Percentiles rank a stretch among this genome's conserved stretches.
Evolutionary conservation across 2,329 filamentous ascomycete species (phyloP).

Genomic region (Penicillium sp.): DNA sequence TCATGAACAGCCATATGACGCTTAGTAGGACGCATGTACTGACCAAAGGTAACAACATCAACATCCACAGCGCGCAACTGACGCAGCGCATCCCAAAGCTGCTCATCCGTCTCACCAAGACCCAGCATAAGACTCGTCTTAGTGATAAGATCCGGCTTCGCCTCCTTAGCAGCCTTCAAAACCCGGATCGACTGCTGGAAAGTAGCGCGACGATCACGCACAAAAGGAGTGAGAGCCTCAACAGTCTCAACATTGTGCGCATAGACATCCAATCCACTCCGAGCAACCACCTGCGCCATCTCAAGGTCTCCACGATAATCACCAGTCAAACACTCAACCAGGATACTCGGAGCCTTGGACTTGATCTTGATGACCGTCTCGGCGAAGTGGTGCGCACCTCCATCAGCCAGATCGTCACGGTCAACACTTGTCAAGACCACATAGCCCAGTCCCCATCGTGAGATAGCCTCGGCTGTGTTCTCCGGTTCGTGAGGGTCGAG

Average conservation of each 20-base stretch:
- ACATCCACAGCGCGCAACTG: slow-evolving; percentile 79
- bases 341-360: slow-evolving; percentile 59
- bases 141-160: slow-evolving; percentile 79
- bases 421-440: slow-evolving; percentile 94
- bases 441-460: slow-evolving; percentile 91
- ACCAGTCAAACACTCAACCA: slow-evolving; percentile 60
- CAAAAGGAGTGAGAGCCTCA: slow-evolving; percentile 83
- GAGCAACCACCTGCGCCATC: slow-evolving; percentile 81
- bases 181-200: slow-evolving; percentile 85
- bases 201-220: slow-evolving; percentile 84
- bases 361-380: slow-evolving; percentile 96
- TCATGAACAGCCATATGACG: slow-evolving; percentile 95
- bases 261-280: slow-evolving; percentile 90
- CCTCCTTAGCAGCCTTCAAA: slow-evolving; percentile 76
- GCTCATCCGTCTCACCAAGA: slow-evolving; percentile 84
- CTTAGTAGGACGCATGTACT: slow-evolving; percentile 99
- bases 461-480: slow-evolving; percentile 90
- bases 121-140: slow-evolving; percentile 99
- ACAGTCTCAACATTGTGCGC: slow-evolving; percentile 97
- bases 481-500: slow-evolving; percentile 96
- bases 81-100: slow-evolving; percentile 75
- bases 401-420: slow-evolving; percentile 86
- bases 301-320: slow-evolving; percentile 85
- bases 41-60: slow-evolving; percentile 97
- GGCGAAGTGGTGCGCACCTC: slow-evolving; percentile 85